phyloP scores from a whole-genome alignment of 2,329 filamentous ascomycete genomes.

The Fusarium nurragi region DNA sequence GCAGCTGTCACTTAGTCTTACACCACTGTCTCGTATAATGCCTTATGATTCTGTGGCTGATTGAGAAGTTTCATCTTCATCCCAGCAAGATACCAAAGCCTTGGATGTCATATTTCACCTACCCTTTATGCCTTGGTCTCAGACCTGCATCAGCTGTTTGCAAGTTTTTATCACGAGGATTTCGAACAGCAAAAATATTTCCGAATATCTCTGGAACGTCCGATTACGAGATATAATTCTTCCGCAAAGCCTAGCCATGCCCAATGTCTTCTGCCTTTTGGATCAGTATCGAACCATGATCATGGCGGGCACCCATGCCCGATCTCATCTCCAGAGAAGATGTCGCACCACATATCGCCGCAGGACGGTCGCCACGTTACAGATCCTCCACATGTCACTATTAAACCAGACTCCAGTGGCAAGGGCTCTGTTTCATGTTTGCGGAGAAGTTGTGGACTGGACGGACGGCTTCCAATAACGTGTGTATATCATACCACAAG shows the following conservation, averaged over 20 bases:
- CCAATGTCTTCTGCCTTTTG: constrained; percentile 12
- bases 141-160: constrained; percentile 7
- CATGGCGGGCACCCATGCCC: constrained; percentile 28
- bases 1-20: constrained; percentile 13
- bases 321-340: constrained; percentile 27
- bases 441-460: constrained; percentile 10
- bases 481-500: constrained; percentile 30
- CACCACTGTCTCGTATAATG: constrained; percentile 29
- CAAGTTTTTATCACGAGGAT: background rate
- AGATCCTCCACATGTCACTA: constrained; percentile 26
- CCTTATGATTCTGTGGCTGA: constrained; percentile 22
- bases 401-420: background rate
- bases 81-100: constrained; percentile 23
- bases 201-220: constrained; percentile 1
- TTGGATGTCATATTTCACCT: constrained; percentile 30
- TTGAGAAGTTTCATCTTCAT: constrained; percentile 37
- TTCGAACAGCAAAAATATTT: background rate
- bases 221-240: constrained; percentile 1
- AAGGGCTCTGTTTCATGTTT: constrained; percentile 36
- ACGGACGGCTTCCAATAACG: constrained; percentile 8
- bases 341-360: constrained; percentile 40
- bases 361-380: constrained; percentile 19
- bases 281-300: constrained; percentile 37
- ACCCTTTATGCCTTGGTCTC: constrained; percentile 10
- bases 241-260: constrained; percentile 1